Evolutionary conservation across 1,139 yeast species (phyloP), one percentile per base, ranked within the genome.

Genomic region (Lodderomyces oxycetoniae): DNA sequence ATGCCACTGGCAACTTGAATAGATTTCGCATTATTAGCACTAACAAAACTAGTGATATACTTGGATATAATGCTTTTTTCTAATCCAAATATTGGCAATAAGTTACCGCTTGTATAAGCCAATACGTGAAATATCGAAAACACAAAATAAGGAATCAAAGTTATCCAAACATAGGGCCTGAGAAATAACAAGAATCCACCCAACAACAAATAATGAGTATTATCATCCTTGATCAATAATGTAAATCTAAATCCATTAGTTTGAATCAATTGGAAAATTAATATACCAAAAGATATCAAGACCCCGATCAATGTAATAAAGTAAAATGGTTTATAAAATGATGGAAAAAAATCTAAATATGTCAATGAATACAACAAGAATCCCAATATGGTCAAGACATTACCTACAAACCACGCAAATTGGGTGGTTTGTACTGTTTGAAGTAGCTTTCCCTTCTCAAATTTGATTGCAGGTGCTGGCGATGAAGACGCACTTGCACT

Each of bases 211-310:
- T 73, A 74, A 44, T 73, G 78, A 26, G 65, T 60, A 42, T 74
- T 74, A 42, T 73, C 78, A 48, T 74, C 78, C 33, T 46, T 50
- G 28, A 50, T 38, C 17, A 58, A 43, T 5, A 39, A 34, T n/a
- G 35, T 38, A 5, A 45, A 32, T 22, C 51, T 47, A 20, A 61
- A 84, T 48, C 67, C 61, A 56, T 51, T 50, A 49, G 60, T 66
- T 38, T 52, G 57, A 33, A 59, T 46, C 39, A 55, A 47, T 49
- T 87, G 91, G 58, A 67, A 79, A 20, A 84, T 59, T 40, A 87
- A 83, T 43, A 89, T 76, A 16, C 87, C 88, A 57, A 86, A 88
- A 25, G 95, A 79, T 46, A 71, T 74, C 32, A 85, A 54, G 5
- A 84, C 79, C 11, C 91, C 84, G 9, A 79, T 33, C 42, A 78